Conservation (phyloP, 148 eudicot genomes). For the Rhododendron mucronatum region DNA sequence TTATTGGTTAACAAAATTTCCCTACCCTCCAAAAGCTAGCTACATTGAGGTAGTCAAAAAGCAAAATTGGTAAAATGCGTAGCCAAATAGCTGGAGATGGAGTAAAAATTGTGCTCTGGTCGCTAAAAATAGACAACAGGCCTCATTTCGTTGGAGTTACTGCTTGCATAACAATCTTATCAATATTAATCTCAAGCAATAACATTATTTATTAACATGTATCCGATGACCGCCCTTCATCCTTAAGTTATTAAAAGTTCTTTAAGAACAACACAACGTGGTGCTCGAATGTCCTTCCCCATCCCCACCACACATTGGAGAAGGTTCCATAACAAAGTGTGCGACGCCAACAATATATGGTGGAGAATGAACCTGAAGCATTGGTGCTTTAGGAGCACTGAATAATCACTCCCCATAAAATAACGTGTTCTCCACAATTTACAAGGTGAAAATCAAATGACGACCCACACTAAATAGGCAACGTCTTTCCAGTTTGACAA, state of each 20-base stretch:
- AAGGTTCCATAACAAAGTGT: not conserved
- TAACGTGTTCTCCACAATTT: not conserved
- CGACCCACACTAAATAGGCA: not conserved
- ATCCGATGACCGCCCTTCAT: not conserved
- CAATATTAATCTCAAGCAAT: not conserved
- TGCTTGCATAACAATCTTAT: not conserved
- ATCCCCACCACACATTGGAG: not conserved
- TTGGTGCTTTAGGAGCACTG: not conserved
- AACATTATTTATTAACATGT: not conserved
- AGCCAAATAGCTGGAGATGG: not conserved
- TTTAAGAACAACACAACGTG: not conserved
- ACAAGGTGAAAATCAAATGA: not conserved
- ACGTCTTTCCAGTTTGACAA: not conserved
- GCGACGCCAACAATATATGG: not conserved
- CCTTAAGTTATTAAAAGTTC: not conserved
- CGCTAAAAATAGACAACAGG: not conserved
- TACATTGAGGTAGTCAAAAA: not conserved
- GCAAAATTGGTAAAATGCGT: not conserved
- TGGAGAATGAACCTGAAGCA: not conserved
- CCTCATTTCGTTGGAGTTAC: not conserved
- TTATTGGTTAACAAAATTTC: not conserved
- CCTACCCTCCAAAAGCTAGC: not conserved
- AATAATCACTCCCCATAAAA: too few relatives aligned
- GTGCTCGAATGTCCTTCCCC: not conserved
- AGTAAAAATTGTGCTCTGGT: not conserved